phyloP scores from a whole-genome alignment of 108 stramenopile genomes.

The Pinguiococcus pyrenoidosus region DNA sequence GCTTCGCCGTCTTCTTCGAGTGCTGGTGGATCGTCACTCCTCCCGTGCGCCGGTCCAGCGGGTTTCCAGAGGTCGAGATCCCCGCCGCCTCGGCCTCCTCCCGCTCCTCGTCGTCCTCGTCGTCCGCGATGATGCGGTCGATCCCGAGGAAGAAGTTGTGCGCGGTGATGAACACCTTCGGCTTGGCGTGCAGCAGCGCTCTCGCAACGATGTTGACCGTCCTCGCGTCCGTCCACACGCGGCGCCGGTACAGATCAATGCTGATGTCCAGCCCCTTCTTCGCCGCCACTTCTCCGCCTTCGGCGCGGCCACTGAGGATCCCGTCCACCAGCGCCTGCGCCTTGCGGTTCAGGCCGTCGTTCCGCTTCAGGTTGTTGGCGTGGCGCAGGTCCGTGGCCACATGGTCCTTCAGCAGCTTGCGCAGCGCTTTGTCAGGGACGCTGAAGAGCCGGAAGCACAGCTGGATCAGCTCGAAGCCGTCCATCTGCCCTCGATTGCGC shows the following conservation, averaged over 20 bases:
- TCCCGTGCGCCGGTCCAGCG: not conserved
- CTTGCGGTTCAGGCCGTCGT: constrained; percentile 33
- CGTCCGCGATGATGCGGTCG: constrained; percentile 78
- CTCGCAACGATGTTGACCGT: constrained; percentile 82
- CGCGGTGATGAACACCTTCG: constrained; percentile 49
- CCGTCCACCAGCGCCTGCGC: constrained; percentile 65
- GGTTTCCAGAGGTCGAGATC: not conserved
- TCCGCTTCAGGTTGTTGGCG: constrained; percentile 58
- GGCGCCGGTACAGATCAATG: constrained; percentile 74
- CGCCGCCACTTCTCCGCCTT: constrained; percentile 17
- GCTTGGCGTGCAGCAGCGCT: constrained; percentile 45
- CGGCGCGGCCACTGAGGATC: constrained; percentile 33
- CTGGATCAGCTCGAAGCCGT: constrained; percentile 62
- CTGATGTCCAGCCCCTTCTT: constrained; percentile 77
- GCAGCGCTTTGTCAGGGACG: constrained; percentile 63
- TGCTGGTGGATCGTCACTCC: constrained; percentile 22
- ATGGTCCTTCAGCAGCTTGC: constrained; percentile 67
- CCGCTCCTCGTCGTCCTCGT: constrained; percentile 53
- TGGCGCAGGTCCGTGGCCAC: constrained; percentile 67
- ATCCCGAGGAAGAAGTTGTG: constrained; percentile 91
- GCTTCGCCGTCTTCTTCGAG: constrained; percentile 26
- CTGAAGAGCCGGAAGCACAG: constrained; percentile 81
- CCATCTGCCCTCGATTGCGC: constrained; percentile 68
- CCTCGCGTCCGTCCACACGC: constrained; percentile 88
- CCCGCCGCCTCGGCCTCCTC: constrained; percentile 41